Evolutionary conservation across 2,329 filamentous ascomycete species (phyloP).

Genomic region (Penicillium freii): DNA sequence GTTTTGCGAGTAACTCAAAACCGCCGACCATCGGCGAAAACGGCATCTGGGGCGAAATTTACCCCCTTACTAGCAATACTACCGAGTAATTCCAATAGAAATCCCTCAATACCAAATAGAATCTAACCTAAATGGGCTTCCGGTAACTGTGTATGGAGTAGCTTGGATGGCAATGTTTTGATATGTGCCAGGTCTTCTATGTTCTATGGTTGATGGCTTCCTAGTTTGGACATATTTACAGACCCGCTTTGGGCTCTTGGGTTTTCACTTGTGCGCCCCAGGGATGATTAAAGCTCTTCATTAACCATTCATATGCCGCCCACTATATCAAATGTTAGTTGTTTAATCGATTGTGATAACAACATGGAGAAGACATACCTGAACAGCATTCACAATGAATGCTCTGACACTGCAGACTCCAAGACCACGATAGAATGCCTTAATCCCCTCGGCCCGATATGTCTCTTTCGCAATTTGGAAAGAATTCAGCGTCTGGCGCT

Average conservation of each 20-base stretch:
- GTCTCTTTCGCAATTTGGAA: constrained; percentile 63
- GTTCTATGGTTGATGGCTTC: background rate
- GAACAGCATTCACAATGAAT: constrained; percentile 89
- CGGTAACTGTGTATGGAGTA: constrained; percentile 17
- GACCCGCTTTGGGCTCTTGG: background rate
- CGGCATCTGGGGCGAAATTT: constrained; percentile 28
- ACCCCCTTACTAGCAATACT: constrained; percentile 30
- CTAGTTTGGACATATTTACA: background rate
- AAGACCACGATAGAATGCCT: constrained; percentile 70
- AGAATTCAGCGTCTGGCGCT: constrained; percentile 48
- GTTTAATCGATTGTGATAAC: background rate
- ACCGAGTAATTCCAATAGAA: constrained; percentile 27
- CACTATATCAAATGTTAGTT: constrained; percentile 55
- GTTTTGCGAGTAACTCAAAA: constrained; percentile 29
- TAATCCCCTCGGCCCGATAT: constrained; percentile 62
- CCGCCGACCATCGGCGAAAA: constrained; percentile 32
- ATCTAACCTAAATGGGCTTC: constrained; percentile 24
- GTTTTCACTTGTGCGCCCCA: constrained; percentile 10
- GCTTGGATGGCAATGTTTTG: constrained; percentile 6
- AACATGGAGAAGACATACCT: constrained; percentile 41
- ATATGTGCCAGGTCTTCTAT: background rate
- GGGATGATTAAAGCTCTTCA: constrained; percentile 49
- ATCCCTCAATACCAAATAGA: constrained; percentile 28
- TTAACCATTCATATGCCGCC: constrained; percentile 87
- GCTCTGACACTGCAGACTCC: constrained; percentile 80